A percentile compares a stretch with the other conserved stretches of the same genome.
phyloP scores from a whole-genome alignment of 805 yeast genomes.

The Yarrowia sp. region DNA sequence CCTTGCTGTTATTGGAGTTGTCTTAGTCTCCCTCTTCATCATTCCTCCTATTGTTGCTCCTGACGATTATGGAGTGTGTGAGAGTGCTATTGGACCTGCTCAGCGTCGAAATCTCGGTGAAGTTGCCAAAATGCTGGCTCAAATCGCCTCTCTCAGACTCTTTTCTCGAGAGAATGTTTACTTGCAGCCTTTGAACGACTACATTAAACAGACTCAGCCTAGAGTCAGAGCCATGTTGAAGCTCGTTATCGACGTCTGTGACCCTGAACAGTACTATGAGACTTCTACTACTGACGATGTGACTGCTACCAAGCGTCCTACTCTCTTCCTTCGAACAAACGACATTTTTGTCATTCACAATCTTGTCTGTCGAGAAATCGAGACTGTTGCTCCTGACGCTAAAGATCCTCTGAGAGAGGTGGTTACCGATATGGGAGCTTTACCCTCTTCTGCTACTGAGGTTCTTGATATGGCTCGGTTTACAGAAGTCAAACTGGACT shows the following conservation, averaged over 20 bases:
- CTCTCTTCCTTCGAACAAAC: conserved; percentile 40
- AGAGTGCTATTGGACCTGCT: conserved; percentile 39
- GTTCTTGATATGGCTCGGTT: conserved; percentile 52
- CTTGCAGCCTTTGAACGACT: conserved; percentile 77
- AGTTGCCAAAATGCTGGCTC: conserved; percentile 59
- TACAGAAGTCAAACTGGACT: conserved; percentile 53
- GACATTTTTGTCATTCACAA: conserved; percentile 44
- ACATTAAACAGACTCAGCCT: conserved; percentile 52
- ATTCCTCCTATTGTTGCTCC: conserved; percentile 43
- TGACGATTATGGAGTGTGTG: conserved; percentile 51
- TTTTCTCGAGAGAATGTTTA: conserved; percentile 62
- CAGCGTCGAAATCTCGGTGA: conserved; percentile 54
- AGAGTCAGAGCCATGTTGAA: conserved; percentile 48
- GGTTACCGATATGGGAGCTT: conserved; percentile 44
- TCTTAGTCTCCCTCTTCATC: conserved; percentile 40
- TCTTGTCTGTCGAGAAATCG: conserved; percentile 38
- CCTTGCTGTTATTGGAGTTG: conserved; percentile 64
- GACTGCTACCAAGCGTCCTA: conserved; percentile 48
- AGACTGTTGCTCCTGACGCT: conserved; percentile 33
- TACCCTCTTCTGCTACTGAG: conserved; percentile 47
- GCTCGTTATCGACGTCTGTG: conserved; percentile 52
- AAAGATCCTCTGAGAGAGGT: conserved; percentile 57
- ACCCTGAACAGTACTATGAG: conserved; percentile 58
- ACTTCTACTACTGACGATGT: conserved; percentile 70
- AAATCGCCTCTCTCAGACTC: conserved; percentile 64